Conservation (phyloP, 768 basidiomycete species). For the Tephrocybe rancida region DNA sequence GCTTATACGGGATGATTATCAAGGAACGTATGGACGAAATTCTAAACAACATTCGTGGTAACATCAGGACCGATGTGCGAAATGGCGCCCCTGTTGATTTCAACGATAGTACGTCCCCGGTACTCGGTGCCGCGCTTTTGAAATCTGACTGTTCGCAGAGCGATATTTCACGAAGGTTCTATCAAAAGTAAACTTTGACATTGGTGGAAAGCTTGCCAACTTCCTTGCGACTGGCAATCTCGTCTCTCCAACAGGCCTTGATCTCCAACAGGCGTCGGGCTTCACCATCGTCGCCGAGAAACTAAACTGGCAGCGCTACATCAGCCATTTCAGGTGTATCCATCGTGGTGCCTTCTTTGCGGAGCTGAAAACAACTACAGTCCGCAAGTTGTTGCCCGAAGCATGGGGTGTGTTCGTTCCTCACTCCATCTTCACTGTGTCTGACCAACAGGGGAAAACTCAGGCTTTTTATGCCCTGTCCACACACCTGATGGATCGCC, state of each 20-base stretch:
- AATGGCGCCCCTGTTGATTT: conserved; percentile 86
- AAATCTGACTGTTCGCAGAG: conserved; percentile 42
- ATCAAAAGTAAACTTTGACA: conserved; percentile 84
- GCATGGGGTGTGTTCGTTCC: conserved; percentile 78
- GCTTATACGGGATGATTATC: conserved; percentile 94
- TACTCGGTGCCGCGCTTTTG: background rate
- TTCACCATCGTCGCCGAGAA: conserved; percentile 99
- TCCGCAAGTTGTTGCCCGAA: conserved; percentile 94
- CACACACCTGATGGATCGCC: conserved; percentile 99
- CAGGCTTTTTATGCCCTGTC: conserved; percentile 96
- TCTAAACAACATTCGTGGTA: conserved; percentile 69
- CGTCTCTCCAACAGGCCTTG: conserved; percentile 91
- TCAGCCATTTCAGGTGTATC: conserved; percentile 97
- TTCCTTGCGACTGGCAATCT: conserved; percentile 98
- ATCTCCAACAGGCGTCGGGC: conserved; percentile 96
- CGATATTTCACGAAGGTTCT: conserved; percentile 80
- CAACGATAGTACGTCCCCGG: conserved; percentile 67
- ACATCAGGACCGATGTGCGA: conserved; percentile 73
- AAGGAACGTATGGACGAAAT: conserved; percentile 96
- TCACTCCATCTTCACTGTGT: background rate
- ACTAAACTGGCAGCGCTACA: conserved; percentile 97
- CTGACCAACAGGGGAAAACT: conserved; percentile 8
- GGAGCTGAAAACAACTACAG: conserved; percentile 96
- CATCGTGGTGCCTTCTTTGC: conserved; percentile 99
- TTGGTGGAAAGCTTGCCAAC: conserved; percentile 87